Evolutionary conservation across 345 rosid genomes (phyloP).

Genomic region (Jatropha curcas): DNA sequence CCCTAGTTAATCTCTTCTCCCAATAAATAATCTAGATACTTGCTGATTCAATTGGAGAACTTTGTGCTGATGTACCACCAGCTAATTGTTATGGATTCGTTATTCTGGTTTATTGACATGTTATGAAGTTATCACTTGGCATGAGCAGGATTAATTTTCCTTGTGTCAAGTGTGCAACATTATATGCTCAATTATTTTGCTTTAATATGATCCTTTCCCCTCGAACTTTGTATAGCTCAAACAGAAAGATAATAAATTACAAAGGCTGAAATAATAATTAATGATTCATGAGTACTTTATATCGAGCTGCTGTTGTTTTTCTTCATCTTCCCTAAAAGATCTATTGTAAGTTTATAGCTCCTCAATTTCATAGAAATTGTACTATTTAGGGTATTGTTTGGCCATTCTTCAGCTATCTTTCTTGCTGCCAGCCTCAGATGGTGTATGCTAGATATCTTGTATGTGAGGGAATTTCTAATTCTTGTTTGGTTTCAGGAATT

Average conservation of each 20-base stretch:
- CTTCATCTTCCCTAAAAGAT: not conserved
- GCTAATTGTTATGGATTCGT: not conserved
- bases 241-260: not conserved
- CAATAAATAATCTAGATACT: not conserved
- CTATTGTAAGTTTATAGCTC: not conserved
- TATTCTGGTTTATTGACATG: not conserved
- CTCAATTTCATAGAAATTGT: not conserved
- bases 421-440: not conserved
- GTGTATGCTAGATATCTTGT: not conserved
- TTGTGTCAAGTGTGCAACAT: not conserved
- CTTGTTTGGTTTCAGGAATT: conserved; percentile 43
- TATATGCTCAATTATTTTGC: not conserved
- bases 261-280: not conserved
- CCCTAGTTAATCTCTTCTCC: not conserved
- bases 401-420: not conserved
- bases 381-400: not conserved
- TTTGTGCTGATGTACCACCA: not conserved
- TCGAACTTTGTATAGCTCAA: not conserved
- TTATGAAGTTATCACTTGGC: not conserved
- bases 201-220: not conserved
- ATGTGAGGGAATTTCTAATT: not conserved
- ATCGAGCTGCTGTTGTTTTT: not conserved
- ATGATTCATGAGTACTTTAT: not conserved
- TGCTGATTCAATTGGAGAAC: not conserved
- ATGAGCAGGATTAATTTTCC: not conserved